phyloP scores from a whole-genome alignment of 2,329 filamentous ascomycete species.

The Akanthomyces lecanii region DNA sequence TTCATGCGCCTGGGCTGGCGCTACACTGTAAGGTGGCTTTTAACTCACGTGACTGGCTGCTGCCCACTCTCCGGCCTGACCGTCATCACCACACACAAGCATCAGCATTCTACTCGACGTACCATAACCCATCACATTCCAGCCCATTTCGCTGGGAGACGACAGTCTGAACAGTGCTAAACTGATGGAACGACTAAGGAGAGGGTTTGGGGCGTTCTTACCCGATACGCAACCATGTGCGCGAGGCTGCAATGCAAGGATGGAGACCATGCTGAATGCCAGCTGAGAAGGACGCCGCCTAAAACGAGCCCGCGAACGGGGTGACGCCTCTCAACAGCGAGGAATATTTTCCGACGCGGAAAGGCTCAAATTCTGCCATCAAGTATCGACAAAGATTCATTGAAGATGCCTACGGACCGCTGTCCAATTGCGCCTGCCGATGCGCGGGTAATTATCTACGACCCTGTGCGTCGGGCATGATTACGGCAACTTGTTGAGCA shows the following conservation, averaged over 20 bases:
- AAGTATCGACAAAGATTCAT: neutral
- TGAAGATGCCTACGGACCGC: neutral
- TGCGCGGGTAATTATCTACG: neutral
- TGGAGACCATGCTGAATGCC: neutral
- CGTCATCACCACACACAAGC: conserved; percentile 8
- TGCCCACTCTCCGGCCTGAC: neutral
- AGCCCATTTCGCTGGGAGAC: neutral
- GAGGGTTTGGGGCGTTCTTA: neutral
- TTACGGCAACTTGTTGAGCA: neutral
- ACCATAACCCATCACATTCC: neutral
- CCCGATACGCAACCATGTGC: neutral
- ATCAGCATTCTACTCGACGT: conserved; percentile 1
- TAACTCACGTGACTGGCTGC: neutral
- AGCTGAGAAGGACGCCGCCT: neutral
- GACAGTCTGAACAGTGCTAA: neutral
- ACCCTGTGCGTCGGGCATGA: neutral
- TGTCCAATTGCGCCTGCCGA: neutral
- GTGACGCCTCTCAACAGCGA: neutral
- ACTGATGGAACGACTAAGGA: neutral
- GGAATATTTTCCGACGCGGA: neutral
- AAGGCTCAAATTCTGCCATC: neutral
- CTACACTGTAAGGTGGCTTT: neutral
- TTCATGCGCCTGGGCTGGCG: neutral
- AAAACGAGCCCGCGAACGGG: neutral
- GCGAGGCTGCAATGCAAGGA: neutral